Conservation (phyloP, 352 stramenopile genomes). For the Pilasporangium apinafurcum region DNA sequence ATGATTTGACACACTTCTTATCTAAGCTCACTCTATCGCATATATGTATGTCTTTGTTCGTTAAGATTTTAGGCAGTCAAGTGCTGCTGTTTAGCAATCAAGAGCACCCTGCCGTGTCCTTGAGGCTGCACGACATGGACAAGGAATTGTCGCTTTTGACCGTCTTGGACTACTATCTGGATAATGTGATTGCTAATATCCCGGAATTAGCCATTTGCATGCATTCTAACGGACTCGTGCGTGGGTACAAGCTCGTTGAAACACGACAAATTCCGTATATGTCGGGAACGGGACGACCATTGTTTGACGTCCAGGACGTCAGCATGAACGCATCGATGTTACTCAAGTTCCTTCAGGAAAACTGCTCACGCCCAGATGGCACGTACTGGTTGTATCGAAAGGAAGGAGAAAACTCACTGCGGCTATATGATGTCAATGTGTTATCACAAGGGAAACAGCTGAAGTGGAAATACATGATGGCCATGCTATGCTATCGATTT, state of each 20-base stretch:
- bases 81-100: slow-evolving; percentile 80
- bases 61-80: slow-evolving; percentile 71
- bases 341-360: slow-evolving; percentile 82
- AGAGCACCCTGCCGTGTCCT: slow-evolving; percentile 75
- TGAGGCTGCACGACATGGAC: slow-evolving; percentile 84
- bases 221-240: slow-evolving; percentile 80
- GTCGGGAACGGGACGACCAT: slow-evolving; percentile 37
- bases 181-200: slow-evolving; percentile 87
- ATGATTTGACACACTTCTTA: background rate
- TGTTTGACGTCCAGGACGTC: slow-evolving; percentile 84
- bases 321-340: slow-evolving; percentile 85
- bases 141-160: slow-evolving; percentile 77
- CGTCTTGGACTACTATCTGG: slow-evolving; percentile 82
- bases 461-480: slow-evolving; percentile 91
- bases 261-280: slow-evolving; percentile 82
- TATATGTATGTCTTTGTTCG: background rate
- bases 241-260: slow-evolving; percentile 81
- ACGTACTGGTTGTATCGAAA: slow-evolving; percentile 83
- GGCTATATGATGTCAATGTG: slow-evolving; percentile 79
- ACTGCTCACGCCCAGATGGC: slow-evolving; percentile 74
- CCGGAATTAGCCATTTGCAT: slow-evolving; percentile 82
- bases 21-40: background rate
- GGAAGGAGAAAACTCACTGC: slow-evolving; percentile 70
- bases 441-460: slow-evolving; percentile 77
- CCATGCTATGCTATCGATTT: slow-evolving; percentile 86